phyloP scores from a whole-genome alignment of 306 rosid genomes.

The Gleditsia sinensis region DNA sequence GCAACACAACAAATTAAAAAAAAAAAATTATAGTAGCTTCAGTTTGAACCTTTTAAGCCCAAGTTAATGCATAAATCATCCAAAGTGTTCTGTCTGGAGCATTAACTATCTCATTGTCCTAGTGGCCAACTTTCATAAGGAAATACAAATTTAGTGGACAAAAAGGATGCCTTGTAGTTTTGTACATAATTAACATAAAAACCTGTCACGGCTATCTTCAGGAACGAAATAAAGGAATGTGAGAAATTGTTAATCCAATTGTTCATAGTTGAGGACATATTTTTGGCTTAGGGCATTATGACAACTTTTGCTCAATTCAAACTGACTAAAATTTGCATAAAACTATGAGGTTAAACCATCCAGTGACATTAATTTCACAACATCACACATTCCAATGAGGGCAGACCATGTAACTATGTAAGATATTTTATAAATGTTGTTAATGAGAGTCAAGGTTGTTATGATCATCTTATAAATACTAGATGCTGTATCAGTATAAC shows the following conservation, averaged over 20 bases:
- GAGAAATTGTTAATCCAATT: neutral
- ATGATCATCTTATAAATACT: neutral
- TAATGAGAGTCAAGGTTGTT: neutral
- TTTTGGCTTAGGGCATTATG: neutral
- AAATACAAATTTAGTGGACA: neutral
- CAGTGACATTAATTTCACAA: neutral
- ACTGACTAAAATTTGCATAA: neutral
- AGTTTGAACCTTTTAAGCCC: conserved; percentile 18
- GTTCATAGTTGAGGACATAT: neutral
- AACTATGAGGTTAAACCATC: conserved; percentile 1
- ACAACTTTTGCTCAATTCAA: neutral
- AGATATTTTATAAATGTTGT: neutral
- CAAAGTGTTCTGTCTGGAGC: conserved; percentile 6
- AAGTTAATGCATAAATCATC: conserved; percentile 28
- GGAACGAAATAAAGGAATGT: neutral
- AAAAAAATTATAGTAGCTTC: conserved; percentile 13
- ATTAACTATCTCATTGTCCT: neutral
- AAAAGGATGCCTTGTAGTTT: neutral
- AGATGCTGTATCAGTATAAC: neutral
- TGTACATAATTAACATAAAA: neutral
- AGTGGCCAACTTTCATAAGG: neutral
- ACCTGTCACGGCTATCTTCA: neutral
- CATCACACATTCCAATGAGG: neutral
- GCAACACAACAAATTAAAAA: conserved; percentile 34
- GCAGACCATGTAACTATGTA: neutral